Evolutionary conservation across 2,329 filamentous ascomycete genomes (phyloP).

Genomic region (Arthrobotrys musiformis): DNA sequence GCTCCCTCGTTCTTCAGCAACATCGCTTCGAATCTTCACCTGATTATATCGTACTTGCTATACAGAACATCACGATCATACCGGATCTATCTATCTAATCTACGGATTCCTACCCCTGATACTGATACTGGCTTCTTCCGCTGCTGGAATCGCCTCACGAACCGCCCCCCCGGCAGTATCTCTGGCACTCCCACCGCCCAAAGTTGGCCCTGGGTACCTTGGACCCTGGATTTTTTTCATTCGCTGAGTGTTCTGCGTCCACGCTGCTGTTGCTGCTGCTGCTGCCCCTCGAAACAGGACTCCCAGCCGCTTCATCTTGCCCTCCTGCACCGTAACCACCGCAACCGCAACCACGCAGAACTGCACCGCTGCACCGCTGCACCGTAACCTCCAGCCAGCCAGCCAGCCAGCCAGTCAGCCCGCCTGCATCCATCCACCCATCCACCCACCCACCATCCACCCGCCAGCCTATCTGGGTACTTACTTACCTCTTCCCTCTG

Average conservation of each 20-base stretch:
- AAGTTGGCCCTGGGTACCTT: neutral
- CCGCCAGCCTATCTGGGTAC: neutral
- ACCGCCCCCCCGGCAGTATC: conserved; percentile 27
- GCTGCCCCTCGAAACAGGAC: conserved; percentile 26
- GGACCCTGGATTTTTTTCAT: conserved; percentile 5
- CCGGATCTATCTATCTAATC: too few species aligned
- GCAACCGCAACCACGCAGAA: neutral
- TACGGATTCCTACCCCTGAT: neutral
- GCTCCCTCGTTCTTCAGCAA: too few species aligned
- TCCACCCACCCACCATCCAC: too few species aligned
- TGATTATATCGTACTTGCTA: neutral
- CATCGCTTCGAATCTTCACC: neutral
- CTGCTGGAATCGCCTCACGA: neutral
- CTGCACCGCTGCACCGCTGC: conserved; percentile 21
- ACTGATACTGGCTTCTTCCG: neutral
- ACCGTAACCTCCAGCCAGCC: conserved; percentile 2
- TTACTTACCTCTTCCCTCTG: too few species aligned
- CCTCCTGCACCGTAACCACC: neutral
- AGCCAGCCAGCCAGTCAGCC: neutral
- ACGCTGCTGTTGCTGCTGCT: neutral
- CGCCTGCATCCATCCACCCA: neutral
- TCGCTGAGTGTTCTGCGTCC: conserved; percentile 3
- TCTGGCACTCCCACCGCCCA: conserved; percentile 4
- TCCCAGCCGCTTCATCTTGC: conserved; percentile 35
- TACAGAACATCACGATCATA: too few species aligned